These are phyloP conservation scores for Ophiostoma montium DNA, from an alignment of 2,329 filamentous ascomycete genomes.

Conservation along the genomic window DNA sequence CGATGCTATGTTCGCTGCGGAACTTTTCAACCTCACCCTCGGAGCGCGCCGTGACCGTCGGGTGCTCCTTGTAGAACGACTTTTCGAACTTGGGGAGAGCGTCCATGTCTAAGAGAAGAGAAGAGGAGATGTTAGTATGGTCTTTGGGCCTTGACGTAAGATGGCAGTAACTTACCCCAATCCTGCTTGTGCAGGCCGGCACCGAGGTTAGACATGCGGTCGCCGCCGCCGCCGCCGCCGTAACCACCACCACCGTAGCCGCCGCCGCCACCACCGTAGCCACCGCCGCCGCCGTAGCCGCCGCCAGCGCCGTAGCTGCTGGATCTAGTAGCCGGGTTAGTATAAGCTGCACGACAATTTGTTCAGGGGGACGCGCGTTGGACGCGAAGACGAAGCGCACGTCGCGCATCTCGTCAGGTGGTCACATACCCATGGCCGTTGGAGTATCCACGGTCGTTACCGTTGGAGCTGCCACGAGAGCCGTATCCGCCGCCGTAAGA, in stretches of 20 bases:
- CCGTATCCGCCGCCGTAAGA: slow-evolving; percentile 29
- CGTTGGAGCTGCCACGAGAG: slow-evolving; percentile 30
- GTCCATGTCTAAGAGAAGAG: slow-evolving; percentile 34
- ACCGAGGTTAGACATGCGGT: slow-evolving; percentile 88
- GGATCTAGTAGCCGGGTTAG: slow-evolving; percentile 5
- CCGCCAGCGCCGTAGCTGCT: slow-evolving; percentile 24
- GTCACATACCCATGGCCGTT: slow-evolving; percentile 16
- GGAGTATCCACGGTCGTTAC: slow-evolving; percentile 16
- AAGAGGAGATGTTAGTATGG: not conserved
- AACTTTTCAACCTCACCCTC: slow-evolving; percentile 74
- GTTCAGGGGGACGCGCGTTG: not conserved
- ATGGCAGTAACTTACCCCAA: slow-evolving; percentile 38
- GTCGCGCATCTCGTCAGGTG: not conserved
- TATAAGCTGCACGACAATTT: not conserved
- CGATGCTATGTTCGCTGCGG: slow-evolving; percentile 72
- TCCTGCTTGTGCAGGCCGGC: slow-evolving; percentile 73
- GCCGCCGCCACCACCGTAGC: slow-evolving; percentile 19
- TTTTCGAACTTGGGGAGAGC: slow-evolving; percentile 94
- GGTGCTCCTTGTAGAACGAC: slow-evolving; percentile 96
- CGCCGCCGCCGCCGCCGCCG: slow-evolving; percentile 56
- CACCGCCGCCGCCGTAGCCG: slow-evolving; percentile 18
- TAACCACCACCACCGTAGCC: slow-evolving; percentile 21
- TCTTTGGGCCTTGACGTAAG: too few relatives aligned
- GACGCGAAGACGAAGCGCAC: not conserved
- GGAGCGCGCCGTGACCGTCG: slow-evolving; percentile 60